A percentile compares a stretch with the other conserved stretches of the same genome.
Evolutionary conservation across 345 rosid species (phyloP).

Genomic region (Populus tremula): DNA sequence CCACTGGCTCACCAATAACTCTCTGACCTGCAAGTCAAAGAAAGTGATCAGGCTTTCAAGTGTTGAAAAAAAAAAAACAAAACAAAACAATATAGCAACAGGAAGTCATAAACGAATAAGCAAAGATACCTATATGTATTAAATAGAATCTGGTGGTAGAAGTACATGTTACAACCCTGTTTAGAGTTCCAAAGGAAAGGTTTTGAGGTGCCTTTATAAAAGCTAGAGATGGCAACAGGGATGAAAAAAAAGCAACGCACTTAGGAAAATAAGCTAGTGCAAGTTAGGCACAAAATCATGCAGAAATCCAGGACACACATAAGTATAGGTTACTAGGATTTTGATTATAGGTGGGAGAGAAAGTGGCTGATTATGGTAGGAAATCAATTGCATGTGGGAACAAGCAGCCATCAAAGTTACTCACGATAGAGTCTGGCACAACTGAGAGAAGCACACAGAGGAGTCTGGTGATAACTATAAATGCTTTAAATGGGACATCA

Average conservation of each 20-base stretch:
- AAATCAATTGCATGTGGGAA: background rate
- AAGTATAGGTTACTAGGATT: background rate
- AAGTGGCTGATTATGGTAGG: background rate
- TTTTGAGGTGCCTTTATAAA: background rate
- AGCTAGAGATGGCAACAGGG: background rate
- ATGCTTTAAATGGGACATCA: background rate
- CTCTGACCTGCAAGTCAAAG: slow-evolving; percentile 75
- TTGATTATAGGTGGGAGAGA: background rate
- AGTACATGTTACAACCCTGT: background rate
- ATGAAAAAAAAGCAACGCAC: background rate
- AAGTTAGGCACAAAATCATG: background rate
- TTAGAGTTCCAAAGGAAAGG: background rate
- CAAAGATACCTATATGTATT: no score
- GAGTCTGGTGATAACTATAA: background rate
- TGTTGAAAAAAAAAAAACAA: background rate
- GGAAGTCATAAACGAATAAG: background rate
- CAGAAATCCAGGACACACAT: background rate
- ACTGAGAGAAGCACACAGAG: background rate
- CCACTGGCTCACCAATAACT: slow-evolving; percentile 91
- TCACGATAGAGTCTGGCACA: background rate
- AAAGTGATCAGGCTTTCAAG: background rate
- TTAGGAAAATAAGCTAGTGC: background rate
- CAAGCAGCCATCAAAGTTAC: background rate
- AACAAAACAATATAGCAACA: background rate
- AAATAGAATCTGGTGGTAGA: background rate